Evolutionary conservation across 495 filamentous ascomycete genomes (phyloP), one percentile per base, ranked within the genome.

Genomic region (Penicillium diatomitis): DNA sequence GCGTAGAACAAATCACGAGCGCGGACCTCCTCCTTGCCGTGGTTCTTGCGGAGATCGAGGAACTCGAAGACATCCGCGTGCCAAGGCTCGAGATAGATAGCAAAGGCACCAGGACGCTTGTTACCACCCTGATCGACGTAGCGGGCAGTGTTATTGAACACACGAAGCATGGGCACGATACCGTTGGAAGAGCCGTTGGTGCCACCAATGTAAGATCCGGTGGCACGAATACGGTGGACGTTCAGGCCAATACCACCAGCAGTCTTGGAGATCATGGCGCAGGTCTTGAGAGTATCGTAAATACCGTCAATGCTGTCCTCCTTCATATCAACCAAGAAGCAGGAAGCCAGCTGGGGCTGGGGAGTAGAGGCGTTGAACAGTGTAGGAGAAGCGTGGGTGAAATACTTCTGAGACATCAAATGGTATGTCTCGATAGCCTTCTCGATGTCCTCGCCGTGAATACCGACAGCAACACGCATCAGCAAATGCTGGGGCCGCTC

Each of bases 111-210:
- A 33, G 92, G 92, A 39, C 92, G 87, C 81, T 98, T 98, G 79
- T 98, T 98, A 59, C 92, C 92, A 70, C 92, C 92, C 71, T 98
- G 92, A 63, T 98, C 92, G 45, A 98, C 92, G 64, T 98, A 98
- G 61, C 92, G 81, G 27, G 92, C 92, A 46, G 92, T 98, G 74
- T 97, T 96, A 77, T 98, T 97, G 81, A 87, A 98, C 49, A 98
- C 92, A 36, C 91, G 85, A 30, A 98, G 83, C 91, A 98, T 96
- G 45, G 92, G 92, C 35, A 97, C 84, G 50, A 98, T 87, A 53
- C 92, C 92, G 62, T 98, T 98, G 45, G 92, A 98, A 38, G 88
- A 90, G 53, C 92, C 92, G 61, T 98, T 98, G 37, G 92, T 98
- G 50, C 92, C 92, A 52, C 82, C 85, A 68, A 98, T 98, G 73